These are phyloP conservation scores for Neurospora tetrasperma DNA, from an alignment of 495 filamentous ascomycete species.

Conservation along the genomic window DNA sequence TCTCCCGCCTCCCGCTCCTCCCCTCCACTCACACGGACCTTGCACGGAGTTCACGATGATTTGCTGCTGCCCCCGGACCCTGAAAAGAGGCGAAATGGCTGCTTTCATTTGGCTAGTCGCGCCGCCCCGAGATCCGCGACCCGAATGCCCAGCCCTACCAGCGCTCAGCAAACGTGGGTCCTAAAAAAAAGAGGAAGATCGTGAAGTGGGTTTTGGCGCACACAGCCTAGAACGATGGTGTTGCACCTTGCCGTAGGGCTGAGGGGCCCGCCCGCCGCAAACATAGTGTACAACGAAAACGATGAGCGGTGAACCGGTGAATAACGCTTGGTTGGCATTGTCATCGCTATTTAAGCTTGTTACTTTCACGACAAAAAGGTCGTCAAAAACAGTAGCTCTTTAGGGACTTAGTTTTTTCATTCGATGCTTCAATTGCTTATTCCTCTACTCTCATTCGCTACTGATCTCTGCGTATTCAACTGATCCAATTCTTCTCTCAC, in stretches of 20 bases:
- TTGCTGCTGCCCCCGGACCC: neutral
- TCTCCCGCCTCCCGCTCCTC: neutral
- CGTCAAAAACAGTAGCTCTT: neutral
- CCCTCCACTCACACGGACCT: neutral
- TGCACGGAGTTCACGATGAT: neutral
- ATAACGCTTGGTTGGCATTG: neutral
- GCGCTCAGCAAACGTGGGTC: neutral
- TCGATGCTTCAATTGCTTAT: too few species aligned
- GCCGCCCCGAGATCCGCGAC: neutral
- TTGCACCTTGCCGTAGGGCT: neutral
- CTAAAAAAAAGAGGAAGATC: neutral
- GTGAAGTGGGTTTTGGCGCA: neutral
- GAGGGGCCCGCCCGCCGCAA: neutral
- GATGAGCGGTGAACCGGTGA: neutral
- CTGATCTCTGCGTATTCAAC: too few species aligned
- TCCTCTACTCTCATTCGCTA: too few species aligned
- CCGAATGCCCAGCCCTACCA: neutral
- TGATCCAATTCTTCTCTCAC: too few species aligned
- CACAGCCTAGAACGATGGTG: neutral
- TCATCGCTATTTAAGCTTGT: neutral
- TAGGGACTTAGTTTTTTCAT: too few species aligned
- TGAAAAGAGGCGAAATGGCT: neutral
- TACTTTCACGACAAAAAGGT: neutral
- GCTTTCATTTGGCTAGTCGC: neutral
- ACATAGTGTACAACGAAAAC: neutral